Base-by-base conservation (phyloP, 2,329 filamentous ascomycete genomes). In the Tolypocladium amazonense region DNA sequence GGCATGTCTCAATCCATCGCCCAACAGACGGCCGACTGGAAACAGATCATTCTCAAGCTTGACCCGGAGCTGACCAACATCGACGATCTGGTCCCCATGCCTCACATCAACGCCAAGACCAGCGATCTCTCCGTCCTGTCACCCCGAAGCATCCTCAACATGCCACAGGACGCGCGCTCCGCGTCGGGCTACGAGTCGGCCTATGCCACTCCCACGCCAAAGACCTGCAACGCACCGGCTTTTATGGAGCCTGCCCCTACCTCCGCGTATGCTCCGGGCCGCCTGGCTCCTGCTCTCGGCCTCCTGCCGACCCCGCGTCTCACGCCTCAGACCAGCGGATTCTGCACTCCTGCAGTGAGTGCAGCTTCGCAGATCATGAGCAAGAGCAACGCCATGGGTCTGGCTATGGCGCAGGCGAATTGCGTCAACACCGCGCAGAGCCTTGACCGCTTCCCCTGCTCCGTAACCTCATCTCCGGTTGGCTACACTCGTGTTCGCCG, bases 291-390 rank as follows among this genome's bases (percentile, higher is more conserved):
- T 30, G 76, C 80, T 45, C 72, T 85, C 61, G 81, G 80, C 59
- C 75, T 83, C 53, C 70, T 86, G 63, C 83, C 83, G 2, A 86
- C 82, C 14, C 82, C 83, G 41, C 80, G 82, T 57, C 73, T 85
- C 60, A 84, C 82, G 25, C 81, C 83, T 12, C 81, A 84, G 69
- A 74, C 73, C 35, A 77, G 73, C 64, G 81, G 81, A 70, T 79
- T 81, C 68, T 80, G 77, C 73, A 86, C 83, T 79, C 82, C 83
- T 79, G 82, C 81, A 63, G 81, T 76, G 78, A 79, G 77, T 77
- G 78, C 77, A 67, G 76, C 77, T 41, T 77, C 81, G 58, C 76
- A 78, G 57, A 71, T 82, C 56, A 73, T 81, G 52, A 72, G 76
- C 62, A 79, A 77, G 63, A 72, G 75, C 62, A 78, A 76, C n/a